Base-by-base conservation (phyloP, 257 asterid genomes). In the Salvia hispanica region DNA sequence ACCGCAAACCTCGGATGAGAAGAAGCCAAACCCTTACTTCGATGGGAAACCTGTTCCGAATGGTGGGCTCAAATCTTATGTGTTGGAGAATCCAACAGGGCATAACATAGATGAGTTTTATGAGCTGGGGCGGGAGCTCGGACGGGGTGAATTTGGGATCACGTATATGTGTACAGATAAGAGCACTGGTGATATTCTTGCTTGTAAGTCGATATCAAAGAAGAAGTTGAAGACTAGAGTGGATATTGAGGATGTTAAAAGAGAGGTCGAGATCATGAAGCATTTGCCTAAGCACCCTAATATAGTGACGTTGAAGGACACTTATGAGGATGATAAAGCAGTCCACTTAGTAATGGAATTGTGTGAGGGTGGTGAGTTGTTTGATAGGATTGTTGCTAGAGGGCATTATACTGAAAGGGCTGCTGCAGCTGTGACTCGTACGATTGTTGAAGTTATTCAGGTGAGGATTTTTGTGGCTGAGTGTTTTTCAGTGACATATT, bases 381-480 rank as follows among this genome's bases (percentile, higher is more conserved):
- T 86, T 52, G 92, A 86, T 69, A 70, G 92, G 70, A 86, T 86
- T 64, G 88, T 86, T 39, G 73, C 85, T 10, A 76, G 88, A 34
- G 93, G 93, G 0, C 93, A 86, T 78, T 86, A 86, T 58, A 86
- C 88, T 0, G 93, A 86, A 70, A 70, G 90, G 69, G 93, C 90
- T 44, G 92, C 92, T 59, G 89, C 92, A 0, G 84, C 76, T 28
- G 86, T 86, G 62, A 78, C 84, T 14, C 80, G 81, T n/a, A 86
- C 89, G 1, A 78, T 86, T 66, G 83, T 81, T 33, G 92, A 86
- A 62, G 88, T 86, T 59, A 78, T 85, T 65, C 79, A 82, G 88
- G 88, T 83, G 77, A 74, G 58, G 45, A 25, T 61, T 57, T 58
- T 8, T 48, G 15, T 34, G 48, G 46, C 62, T 6, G 25, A 5